Conservation (phyloP, 23 red algal genomes). For the Chondrus crispus region DNA sequence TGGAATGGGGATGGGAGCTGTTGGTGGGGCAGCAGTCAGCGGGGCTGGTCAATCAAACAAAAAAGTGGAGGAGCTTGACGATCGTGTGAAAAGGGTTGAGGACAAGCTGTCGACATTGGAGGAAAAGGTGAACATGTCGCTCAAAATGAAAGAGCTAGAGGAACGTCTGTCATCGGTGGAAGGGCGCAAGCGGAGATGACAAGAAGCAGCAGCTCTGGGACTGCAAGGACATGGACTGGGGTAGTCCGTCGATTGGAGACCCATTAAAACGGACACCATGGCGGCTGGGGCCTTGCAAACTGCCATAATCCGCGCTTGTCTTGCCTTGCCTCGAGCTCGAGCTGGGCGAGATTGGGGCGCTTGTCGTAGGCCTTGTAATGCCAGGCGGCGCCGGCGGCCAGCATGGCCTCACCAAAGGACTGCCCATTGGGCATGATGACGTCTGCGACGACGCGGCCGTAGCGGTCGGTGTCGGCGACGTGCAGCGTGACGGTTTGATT, state of each 20-base stretch:
- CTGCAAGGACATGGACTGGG: too few relatives aligned
- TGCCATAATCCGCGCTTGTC: slow-evolving; percentile 33
- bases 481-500: slow-evolving; percentile 34
- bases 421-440: slow-evolving; percentile 37
- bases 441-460: slow-evolving; percentile 53
- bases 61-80: slow-evolving; percentile 8
- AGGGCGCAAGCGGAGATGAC: slow-evolving; percentile 25
- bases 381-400: slow-evolving; percentile 50
- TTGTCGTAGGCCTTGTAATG: slow-evolving; percentile 65
- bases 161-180: slow-evolving; percentile 59
- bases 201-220: not conserved
- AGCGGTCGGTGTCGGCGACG: slow-evolving; percentile 47
- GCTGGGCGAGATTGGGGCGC: slow-evolving; percentile 9
- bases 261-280: too few relatives aligned
- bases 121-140: slow-evolving; percentile 46
- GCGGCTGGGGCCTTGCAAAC: slow-evolving; percentile 17
- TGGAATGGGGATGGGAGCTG: not conserved
- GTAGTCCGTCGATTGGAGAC: too few relatives aligned
- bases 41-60: not conserved
- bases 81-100: slow-evolving; percentile 51
- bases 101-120: slow-evolving; percentile 59
- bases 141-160: slow-evolving; percentile 66
- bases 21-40: not conserved
- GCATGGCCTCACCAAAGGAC: slow-evolving; percentile 37
- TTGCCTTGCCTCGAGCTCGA: slow-evolving; percentile 12